A percentile compares a stretch with the other conserved stretches of the same genome.
These are phyloP conservation scores for Dioscorea cayenensis DNA, from an alignment of 116 monocot genomes.

Conservation along the genomic window DNA sequence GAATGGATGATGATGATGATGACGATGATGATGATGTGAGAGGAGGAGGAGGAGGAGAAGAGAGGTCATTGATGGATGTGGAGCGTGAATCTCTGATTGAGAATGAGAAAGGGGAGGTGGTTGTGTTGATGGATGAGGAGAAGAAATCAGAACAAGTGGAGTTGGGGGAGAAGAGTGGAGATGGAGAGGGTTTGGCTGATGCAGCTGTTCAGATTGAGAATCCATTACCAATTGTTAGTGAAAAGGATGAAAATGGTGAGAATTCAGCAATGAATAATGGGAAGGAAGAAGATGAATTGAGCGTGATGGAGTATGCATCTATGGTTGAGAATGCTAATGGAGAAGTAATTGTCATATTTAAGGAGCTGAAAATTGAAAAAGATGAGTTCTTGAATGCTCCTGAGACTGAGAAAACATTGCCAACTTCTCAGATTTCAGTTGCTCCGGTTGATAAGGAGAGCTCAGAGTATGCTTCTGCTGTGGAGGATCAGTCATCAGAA, in stretches of 20 bases:
- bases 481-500: background rate
- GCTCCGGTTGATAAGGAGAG: background rate
- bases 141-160: background rate
- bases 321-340: background rate
- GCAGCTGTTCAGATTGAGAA: too few species aligned
- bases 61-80: background rate
- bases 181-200: background rate
- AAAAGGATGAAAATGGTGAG: background rate
- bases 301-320: constrained; percentile 9
- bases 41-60: background rate
- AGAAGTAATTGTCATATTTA: background rate
- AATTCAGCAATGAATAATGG: background rate
- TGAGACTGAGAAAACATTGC: background rate
- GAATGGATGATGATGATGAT: background rate
- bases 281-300: background rate
- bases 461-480: background rate
- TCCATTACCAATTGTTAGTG: background rate
- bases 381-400: background rate
- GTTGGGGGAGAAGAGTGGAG: background rate
- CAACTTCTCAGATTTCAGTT: background rate
- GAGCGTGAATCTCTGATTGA: background rate
- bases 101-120: background rate
- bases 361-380: background rate
- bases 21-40: background rate
- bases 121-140: background rate